These are phyloP conservation scores for Arthrobotrys iridis DNA, from an alignment of 2,329 filamentous ascomycete species.

Conservation along the genomic window DNA sequence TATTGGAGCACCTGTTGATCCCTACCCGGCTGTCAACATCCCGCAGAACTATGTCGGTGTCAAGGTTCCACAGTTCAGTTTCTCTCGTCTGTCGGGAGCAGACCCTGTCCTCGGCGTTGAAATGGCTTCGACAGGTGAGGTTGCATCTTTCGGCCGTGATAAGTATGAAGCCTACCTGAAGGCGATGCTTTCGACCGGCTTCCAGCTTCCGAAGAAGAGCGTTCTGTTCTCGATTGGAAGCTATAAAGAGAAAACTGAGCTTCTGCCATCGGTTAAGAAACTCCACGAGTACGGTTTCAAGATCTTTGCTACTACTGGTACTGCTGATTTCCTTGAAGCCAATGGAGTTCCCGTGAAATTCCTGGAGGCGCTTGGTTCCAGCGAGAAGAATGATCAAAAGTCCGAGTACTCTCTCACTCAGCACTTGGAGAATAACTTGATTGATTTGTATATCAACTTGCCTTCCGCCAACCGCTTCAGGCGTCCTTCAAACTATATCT, in stretches of 20 bases:
- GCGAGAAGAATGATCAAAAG: constrained; percentile 81
- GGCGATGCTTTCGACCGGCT: constrained; percentile 92
- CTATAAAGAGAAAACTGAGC: constrained; percentile 97
- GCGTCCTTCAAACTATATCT: constrained; percentile 97
- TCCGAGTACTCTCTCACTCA: constrained; percentile 97
- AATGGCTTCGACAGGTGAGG: constrained; percentile 98
- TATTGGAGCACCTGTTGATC: constrained; percentile 80
- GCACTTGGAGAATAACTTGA: constrained; percentile 96
- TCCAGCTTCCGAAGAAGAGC: constrained; percentile 95
- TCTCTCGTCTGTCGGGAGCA: constrained; percentile 93
- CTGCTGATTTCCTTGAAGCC: constrained; percentile 93
- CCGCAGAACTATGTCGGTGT: constrained; percentile 87
- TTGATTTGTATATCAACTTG: constrained; percentile 98
- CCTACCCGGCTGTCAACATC: constrained; percentile 81
- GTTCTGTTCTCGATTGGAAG: constrained; percentile 94
- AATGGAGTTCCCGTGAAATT: constrained; percentile 93
- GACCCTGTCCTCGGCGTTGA: constrained; percentile 97
- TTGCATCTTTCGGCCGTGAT: constrained; percentile 93
- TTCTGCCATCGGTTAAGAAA: constrained; percentile 90
- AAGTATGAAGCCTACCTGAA: constrained; percentile 99
- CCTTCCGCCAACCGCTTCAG: constrained; percentile 98
- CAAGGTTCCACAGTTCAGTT: constrained; percentile 98
- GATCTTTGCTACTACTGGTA: constrained; percentile 94
- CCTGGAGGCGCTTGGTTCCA: constrained; percentile 81
- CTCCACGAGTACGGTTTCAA: constrained; percentile 92